Conservation (phyloP, 2,329 filamentous ascomycete genomes). For the Rugonectria rugulosa region DNA sequence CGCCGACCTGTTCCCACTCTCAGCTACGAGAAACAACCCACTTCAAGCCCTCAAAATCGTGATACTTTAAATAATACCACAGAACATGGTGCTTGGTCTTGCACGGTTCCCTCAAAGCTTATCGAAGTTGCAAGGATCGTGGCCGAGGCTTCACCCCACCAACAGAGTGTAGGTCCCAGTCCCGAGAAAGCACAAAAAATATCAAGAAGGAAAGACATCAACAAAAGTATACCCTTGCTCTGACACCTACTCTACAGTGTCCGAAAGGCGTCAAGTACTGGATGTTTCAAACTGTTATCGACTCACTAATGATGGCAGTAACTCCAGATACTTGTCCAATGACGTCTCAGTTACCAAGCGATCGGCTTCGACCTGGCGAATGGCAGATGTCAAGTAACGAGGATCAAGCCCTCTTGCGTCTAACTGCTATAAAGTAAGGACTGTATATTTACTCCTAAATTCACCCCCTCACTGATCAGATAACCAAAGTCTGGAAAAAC, state of each 20-base stretch:
- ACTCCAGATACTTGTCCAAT: background rate
- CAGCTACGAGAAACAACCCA: background rate
- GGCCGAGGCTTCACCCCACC: background rate
- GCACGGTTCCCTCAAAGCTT: constrained; percentile 15
- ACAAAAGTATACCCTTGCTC: background rate
- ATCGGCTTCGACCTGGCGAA: background rate
- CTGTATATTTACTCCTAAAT: background rate
- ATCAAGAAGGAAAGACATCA: background rate
- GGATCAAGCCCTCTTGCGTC: background rate
- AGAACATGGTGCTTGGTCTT: background rate
- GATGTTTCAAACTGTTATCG: background rate
- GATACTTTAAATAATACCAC: background rate
- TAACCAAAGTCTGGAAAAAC: constrained; percentile 40
- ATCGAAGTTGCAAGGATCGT: constrained; percentile 12
- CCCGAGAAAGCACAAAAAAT: background rate
- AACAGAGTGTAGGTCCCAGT: background rate
- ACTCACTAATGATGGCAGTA: background rate
- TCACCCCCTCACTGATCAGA: too few relatives aligned
- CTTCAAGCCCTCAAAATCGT: too few relatives aligned
- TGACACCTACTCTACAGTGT: background rate
- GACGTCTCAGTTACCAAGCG: background rate
- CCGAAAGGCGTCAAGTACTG: background rate
- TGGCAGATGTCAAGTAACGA: background rate
- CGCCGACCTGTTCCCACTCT: background rate
- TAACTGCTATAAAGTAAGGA: background rate